A percentile compares a stretch with the other conserved stretches of the same genome.
These are phyloP conservation scores for Cercis canadensis DNA, from an alignment of 306 rosid genomes.

Conservation along the genomic window DNA sequence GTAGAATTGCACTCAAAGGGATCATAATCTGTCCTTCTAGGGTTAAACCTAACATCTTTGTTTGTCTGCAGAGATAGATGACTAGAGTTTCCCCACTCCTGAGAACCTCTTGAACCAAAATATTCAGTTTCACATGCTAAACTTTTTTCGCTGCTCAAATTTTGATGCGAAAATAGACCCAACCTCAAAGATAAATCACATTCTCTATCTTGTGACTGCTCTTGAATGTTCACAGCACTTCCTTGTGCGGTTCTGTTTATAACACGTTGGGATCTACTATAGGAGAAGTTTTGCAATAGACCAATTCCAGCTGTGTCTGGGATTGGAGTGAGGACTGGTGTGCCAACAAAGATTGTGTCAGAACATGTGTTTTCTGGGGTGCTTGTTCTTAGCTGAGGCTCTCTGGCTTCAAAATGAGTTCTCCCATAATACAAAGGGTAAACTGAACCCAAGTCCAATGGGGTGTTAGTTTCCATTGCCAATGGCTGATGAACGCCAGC, in stretches of 20 bases:
- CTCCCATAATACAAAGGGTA: constrained; percentile 81
- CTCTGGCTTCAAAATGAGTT: constrained; percentile 50
- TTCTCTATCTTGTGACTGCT: constrained; percentile 50
- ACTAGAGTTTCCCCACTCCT: constrained; percentile 49
- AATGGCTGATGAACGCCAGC: constrained; percentile 54
- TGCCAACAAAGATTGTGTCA: constrained; percentile 66
- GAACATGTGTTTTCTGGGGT: constrained; percentile 48
- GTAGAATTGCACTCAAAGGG: constrained; percentile 53
- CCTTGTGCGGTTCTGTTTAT: constrained; percentile 42
- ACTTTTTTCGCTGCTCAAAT: constrained; percentile 52
- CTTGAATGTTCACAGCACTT: constrained; percentile 46
- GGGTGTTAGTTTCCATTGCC: constrained; percentile 50
- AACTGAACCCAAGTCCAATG: constrained; percentile 69
- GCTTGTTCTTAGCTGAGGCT: constrained; percentile 44
- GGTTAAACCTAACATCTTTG: constrained; percentile 68
- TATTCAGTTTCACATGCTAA: constrained; percentile 60
- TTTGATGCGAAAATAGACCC: constrained; percentile 63
- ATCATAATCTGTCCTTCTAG: constrained; percentile 56
- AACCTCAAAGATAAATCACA: constrained; percentile 87
- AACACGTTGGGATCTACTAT: constrained; percentile 50
- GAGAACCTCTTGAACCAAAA: constrained; percentile 59
- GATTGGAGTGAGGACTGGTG: constrained; percentile 58
- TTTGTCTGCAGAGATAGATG: constrained; percentile 52
- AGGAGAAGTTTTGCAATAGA: constrained; percentile 43
- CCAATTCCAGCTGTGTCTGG: constrained; percentile 60